These are phyloP conservation scores for Euphorbia corollata DNA, from an alignment of 441 rosid genomes.

Conservation along the genomic window DNA sequence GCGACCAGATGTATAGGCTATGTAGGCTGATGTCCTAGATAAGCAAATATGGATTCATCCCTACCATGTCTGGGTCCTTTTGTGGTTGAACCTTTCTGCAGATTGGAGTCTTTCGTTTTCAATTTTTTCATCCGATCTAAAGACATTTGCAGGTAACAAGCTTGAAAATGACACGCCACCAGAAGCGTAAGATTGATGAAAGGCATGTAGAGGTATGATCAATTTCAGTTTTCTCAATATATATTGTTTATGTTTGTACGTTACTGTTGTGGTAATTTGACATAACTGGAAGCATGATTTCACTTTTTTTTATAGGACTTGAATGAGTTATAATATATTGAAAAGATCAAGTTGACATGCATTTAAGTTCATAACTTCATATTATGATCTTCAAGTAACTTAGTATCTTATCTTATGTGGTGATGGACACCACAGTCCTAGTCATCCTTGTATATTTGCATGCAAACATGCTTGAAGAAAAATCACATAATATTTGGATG, in stretches of 20 bases:
- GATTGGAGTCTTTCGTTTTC: not conserved
- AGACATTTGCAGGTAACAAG: slow-evolving; percentile 62
- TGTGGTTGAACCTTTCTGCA: slow-evolving; percentile 1
- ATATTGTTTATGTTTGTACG: not conserved
- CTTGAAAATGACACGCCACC: slow-evolving; percentile 98
- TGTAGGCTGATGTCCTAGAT: not conserved
- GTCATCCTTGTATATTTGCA: not conserved
- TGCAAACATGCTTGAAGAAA: not conserved
- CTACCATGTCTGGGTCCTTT: not conserved
- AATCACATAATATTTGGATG: not conserved
- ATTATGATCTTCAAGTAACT: not conserved
- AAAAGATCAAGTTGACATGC: not conserved
- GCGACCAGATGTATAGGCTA: not conserved
- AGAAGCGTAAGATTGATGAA: slow-evolving; percentile 96
- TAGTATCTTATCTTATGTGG: not conserved
- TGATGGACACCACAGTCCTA: not conserved
- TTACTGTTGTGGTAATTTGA: not conserved
- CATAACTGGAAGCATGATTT: not conserved
- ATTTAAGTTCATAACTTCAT: not conserved
- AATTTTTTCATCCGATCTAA: slow-evolving; percentile 5
- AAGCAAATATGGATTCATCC: not conserved
- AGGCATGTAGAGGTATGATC: slow-evolving; percentile 80
- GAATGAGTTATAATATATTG: not conserved
- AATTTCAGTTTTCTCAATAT: not conserved
- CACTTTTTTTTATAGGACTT: not conserved